phyloP scores from a whole-genome alignment of 2,329 filamentous ascomycete species.

The Claviceps sorghi region DNA sequence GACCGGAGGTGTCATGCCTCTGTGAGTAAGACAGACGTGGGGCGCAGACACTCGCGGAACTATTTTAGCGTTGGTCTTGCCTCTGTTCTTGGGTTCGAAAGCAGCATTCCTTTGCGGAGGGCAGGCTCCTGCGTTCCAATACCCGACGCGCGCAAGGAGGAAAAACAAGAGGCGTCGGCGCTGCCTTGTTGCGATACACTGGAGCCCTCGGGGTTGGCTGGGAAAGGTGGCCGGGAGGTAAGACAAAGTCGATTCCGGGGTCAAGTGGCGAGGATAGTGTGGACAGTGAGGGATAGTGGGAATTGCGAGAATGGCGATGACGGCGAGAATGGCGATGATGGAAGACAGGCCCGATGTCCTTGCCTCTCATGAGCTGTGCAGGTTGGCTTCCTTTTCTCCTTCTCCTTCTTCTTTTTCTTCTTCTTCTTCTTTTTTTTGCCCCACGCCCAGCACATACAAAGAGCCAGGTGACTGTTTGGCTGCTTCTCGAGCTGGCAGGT shows the following conservation, averaged over 20 bases:
- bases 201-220: not conserved
- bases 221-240: not conserved
- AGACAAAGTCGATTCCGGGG: not conserved
- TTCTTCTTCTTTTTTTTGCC: no score
- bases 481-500: not conserved
- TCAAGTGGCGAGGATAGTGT: not conserved
- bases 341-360: not conserved
- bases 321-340: not conserved
- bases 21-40: slow-evolving; percentile 6
- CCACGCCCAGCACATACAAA: not conserved
- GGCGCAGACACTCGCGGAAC: slow-evolving; percentile 5
- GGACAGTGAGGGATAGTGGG: not conserved
- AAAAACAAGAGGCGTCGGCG: not conserved
- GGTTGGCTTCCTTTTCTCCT: not conserved
- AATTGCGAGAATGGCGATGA: not conserved
- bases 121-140: slow-evolving; percentile 1
- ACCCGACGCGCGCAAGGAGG: not conserved
- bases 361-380: not conserved
- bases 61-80: slow-evolving; percentile 1
- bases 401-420: no score
- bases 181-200: not conserved
- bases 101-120: slow-evolving; percentile 7
- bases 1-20: not conserved
- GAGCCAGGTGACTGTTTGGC: not conserved
- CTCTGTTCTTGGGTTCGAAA: slow-evolving; percentile 1